Base-by-base conservation (phyloP, 805 yeast genomes). In the Metschnikowia hibisci region DNA sequence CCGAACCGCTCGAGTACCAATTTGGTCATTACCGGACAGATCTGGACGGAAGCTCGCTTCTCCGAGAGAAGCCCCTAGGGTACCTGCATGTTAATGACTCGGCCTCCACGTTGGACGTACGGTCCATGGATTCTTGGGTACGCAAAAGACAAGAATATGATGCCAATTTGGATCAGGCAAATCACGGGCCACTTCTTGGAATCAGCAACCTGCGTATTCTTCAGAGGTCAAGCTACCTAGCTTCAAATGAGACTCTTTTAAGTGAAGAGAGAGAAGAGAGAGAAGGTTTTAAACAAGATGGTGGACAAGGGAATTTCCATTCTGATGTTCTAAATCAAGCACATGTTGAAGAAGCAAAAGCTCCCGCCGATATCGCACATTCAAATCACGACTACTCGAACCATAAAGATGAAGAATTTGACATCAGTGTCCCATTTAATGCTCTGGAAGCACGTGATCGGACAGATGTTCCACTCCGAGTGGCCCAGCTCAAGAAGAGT, bases 101-200 rank as follows among this genome's bases (percentile, higher is more conserved):
- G 3, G 55, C 46, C 26, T 65, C 70, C 2, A 68, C 74, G 0
- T 50, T 70, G 26, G 82, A 75, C 39, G 73, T 63, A 22, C 60
- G 71, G 8, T 76, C 81, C 4, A 71, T 78, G 18, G 72, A 71
- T 45, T 74, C 79, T 16, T 77, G 81, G 81, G 68, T 70, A 33
- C 63, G 69, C 23, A 77, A 77, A 53, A 58, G 81, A 47, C 72
- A 71, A 42, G 71, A 71, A 43, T 76, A 63, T 47, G 80, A 72
- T 6, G 56, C 50, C 30, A 49, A 54, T 26, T 48, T 44, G 43
- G 39, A 22, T 26, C 54, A 44, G 41, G 27, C 20, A 37, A 28
- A n/a, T 26, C 41, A 4, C 25, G 20, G 18, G 33, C 15, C 37
- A 10, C 20, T 4, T 13, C 23, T 23, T 4, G 28, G 6, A 4